Conservation (phyloP, 139 green algal species). For the Diplosphaera chodatii region DNA sequence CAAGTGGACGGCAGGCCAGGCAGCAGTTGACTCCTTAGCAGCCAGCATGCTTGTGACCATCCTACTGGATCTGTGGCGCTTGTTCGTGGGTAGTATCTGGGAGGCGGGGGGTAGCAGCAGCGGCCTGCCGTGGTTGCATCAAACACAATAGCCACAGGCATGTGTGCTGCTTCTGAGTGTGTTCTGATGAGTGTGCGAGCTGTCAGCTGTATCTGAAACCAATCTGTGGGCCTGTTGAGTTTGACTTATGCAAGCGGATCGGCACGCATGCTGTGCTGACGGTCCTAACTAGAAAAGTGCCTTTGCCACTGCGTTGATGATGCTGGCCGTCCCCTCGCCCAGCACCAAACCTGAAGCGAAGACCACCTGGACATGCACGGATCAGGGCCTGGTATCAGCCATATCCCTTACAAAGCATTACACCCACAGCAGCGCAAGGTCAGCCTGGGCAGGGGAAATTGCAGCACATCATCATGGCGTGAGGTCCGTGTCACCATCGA, state of each 20-base stretch:
- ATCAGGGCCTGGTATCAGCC: too few species aligned
- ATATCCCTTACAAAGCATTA: too few species aligned
- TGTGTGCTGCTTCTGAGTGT: too few species aligned
- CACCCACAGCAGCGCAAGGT: too few species aligned
- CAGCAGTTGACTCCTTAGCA: conserved; percentile 54
- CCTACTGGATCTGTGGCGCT: conserved; percentile 87
- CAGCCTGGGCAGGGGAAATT: too few species aligned
- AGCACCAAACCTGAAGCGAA: conserved; percentile 51
- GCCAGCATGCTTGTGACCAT: conserved; percentile 92
- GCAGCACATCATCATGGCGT: too few species aligned
- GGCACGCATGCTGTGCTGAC: too few species aligned
- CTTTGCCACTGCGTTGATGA: conserved; percentile 34
- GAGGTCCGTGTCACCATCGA: too few species aligned
- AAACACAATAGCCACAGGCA: not conserved
- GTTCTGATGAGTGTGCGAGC: too few species aligned
- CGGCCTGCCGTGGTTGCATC: not conserved
- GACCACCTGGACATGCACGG: conserved; percentile 41
- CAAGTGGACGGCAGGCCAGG: conserved; percentile 41
- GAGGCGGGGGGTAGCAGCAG: not conserved
- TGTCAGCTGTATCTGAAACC: too few species aligned
- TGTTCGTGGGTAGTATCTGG: conserved; percentile 68
- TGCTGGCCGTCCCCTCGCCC: conserved; percentile 46
- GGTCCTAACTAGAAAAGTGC: conserved; percentile 1
- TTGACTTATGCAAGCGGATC: too few species aligned
- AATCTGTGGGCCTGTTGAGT: too few species aligned